A percentile compares a stretch with the other conserved stretches of the same genome.
Conservation (phyloP, 2,329 filamentous ascomycete species). For the Monilinia vaccinii-corymbosi region DNA sequence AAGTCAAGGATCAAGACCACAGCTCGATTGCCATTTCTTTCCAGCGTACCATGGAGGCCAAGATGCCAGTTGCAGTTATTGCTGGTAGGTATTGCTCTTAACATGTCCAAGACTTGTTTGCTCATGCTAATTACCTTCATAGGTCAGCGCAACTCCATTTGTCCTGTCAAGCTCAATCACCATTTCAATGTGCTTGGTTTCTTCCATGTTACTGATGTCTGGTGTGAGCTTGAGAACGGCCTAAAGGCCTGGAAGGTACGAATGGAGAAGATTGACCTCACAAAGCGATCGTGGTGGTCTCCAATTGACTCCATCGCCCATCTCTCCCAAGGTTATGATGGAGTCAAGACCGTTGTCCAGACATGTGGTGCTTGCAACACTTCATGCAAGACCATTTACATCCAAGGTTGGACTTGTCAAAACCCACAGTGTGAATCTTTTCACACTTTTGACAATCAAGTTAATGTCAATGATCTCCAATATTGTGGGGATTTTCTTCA, state of each 20-base stretch:
- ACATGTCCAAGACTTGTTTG: not conserved
- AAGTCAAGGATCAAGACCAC: conserved; percentile 36
- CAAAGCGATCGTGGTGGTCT: conserved; percentile 50
- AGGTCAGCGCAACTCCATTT: conserved; percentile 41
- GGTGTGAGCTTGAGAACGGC: conserved; percentile 46
- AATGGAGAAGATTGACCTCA: conserved; percentile 52
- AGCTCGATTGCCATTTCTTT: conserved; percentile 13
- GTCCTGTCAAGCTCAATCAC: conserved; percentile 43
- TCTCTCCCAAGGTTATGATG: not conserved
- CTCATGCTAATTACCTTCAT: conserved; percentile 19
- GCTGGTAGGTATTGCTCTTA: conserved; percentile 36
- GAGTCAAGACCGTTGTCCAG: conserved; percentile 16
- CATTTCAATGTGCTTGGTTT: conserved; percentile 58
- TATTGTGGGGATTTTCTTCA: conserved; percentile 52
- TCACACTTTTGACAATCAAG: conserved; percentile 32
- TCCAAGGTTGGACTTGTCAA: conserved; percentile 51
- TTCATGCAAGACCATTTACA: conserved; percentile 33
- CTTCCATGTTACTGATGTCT: conserved; percentile 60
- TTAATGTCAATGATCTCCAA: conserved; percentile 29
- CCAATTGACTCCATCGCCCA: conserved; percentile 15
- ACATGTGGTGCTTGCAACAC: conserved; percentile 35
- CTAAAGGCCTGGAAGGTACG: conserved; percentile 44
- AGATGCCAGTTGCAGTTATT: conserved; percentile 45
- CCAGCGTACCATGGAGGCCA: conserved; percentile 36
- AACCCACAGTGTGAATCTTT: conserved; percentile 42